These are phyloP conservation scores for Neoscytalidium dimidiatum DNA, from an alignment of 2,329 filamentous ascomycete species.

Conservation along the genomic window DNA sequence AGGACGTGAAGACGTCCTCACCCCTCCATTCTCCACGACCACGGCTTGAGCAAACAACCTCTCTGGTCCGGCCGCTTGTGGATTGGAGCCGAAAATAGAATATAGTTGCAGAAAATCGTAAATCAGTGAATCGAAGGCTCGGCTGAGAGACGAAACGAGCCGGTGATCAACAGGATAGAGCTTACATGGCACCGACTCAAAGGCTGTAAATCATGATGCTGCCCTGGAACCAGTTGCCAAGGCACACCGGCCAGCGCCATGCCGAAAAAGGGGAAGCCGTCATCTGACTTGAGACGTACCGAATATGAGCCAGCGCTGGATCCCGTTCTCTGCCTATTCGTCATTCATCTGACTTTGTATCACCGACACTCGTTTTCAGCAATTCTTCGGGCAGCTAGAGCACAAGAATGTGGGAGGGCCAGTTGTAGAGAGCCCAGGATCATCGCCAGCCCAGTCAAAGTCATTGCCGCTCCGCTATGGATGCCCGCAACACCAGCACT, in stretches of 20 bases:
- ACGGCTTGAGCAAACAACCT: too few species aligned
- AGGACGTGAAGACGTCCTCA: too few species aligned
- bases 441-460: too few species aligned
- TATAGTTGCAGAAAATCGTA: too few species aligned
- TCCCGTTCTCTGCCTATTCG: background rate
- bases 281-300: background rate
- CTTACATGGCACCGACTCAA: too few species aligned
- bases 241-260: background rate
- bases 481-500: background rate
- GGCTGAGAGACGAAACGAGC: too few species aligned
- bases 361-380: background rate
- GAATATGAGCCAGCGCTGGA: background rate
- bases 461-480: constrained; percentile 6
- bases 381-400: background rate
- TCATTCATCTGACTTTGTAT: background rate
- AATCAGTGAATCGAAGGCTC: too few species aligned
- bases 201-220: background rate
- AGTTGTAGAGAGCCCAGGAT: background rate
- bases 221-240: background rate
- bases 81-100: too few species aligned
- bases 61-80: too few species aligned
- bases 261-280: background rate
- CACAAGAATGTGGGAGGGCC: background rate
- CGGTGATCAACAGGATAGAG: too few species aligned
- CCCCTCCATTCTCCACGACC: too few species aligned